phyloP scores from a whole-genome alignment of 495 filamentous ascomycete species.

The Aspergillus baeticus region DNA sequence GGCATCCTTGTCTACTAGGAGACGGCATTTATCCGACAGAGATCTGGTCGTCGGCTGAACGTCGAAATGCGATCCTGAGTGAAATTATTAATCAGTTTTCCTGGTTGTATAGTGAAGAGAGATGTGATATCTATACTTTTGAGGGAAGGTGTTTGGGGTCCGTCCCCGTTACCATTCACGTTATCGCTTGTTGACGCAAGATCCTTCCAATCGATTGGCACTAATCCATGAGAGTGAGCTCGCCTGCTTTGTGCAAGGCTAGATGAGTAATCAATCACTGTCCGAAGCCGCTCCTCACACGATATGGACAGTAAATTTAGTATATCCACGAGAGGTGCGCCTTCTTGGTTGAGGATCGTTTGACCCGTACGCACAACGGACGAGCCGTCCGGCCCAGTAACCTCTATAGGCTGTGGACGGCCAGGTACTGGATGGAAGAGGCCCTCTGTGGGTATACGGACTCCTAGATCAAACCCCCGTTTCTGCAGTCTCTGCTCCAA shows the following conservation, averaged over 20 bases:
- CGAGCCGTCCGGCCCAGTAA: conserved; percentile 53
- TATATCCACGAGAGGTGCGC: conserved; percentile 69
- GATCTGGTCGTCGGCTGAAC: conserved; percentile 21
- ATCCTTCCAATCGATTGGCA: conserved; percentile 69
- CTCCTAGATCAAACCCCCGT: conserved; percentile 51
- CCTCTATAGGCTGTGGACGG: conserved; percentile 51
- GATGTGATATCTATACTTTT: conserved; percentile 54
- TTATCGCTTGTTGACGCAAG: conserved; percentile 49
- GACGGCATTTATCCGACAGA: conserved; percentile 34
- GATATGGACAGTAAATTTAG: conserved; percentile 73
- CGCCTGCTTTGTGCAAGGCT: conserved; percentile 63
- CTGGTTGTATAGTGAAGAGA: background rate
- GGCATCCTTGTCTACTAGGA: conserved; percentile 33
- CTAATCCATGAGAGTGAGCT: conserved; percentile 66
- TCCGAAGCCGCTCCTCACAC: conserved; percentile 66
- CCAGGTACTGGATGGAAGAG: conserved; percentile 54
- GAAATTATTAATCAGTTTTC: conserved; percentile 14
- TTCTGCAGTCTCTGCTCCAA: conserved; percentile 47
- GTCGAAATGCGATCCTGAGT: conserved; percentile 36
- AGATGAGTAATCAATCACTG: conserved; percentile 68
- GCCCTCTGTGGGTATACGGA: conserved; percentile 62
- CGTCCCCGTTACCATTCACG: conserved; percentile 32
- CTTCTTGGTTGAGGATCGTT: conserved; percentile 62
- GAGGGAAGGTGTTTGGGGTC: conserved; percentile 49
- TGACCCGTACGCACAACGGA: conserved; percentile 56